phyloP scores from a whole-genome alignment of 345 rosid genomes.

The Linum trigynum region DNA sequence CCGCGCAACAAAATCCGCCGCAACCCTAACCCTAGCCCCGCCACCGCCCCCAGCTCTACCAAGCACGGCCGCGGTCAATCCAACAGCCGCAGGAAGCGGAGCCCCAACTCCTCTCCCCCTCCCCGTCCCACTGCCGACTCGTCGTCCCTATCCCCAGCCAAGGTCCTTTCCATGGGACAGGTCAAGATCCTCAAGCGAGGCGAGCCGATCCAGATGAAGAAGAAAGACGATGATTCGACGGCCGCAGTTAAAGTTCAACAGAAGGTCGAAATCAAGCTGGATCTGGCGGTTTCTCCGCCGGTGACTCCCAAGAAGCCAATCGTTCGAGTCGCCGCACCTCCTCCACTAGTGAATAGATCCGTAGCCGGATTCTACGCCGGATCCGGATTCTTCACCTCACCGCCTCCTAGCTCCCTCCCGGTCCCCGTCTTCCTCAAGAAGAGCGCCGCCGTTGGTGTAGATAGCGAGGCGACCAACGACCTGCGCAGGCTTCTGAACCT shows the following conservation, averaged over 20 bases:
- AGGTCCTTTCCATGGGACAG: conserved; percentile 30
- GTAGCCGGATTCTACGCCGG: conserved; percentile 54
- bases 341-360: conserved; percentile 50
- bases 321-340: conserved; percentile 27
- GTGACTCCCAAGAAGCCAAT: conserved; percentile 11
- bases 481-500: conserved; percentile 48
- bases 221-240: neutral
- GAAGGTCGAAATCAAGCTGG: conserved; percentile 26
- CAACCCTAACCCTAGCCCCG: conserved; percentile 19
- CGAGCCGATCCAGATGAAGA: neutral
- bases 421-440: conserved; percentile 59
- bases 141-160: conserved; percentile 8
- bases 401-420: conserved; percentile 92
- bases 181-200: conserved; percentile 56
- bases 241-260: conserved; percentile 8
- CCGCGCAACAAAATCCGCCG: conserved; percentile 16
- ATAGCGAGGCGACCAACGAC: conserved; percentile 40
- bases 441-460: conserved; percentile 16
- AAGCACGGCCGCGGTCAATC: conserved; percentile 20
- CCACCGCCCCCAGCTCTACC: neutral
- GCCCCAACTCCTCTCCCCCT: conserved; percentile 25
- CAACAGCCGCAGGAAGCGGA: conserved; percentile 34
- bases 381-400: conserved; percentile 57
- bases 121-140: conserved; percentile 5
- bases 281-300: conserved; percentile 18